These are phyloP conservation scores for Medicago arabica DNA, from an alignment of 306 rosid species.

Conservation along the genomic window DNA sequence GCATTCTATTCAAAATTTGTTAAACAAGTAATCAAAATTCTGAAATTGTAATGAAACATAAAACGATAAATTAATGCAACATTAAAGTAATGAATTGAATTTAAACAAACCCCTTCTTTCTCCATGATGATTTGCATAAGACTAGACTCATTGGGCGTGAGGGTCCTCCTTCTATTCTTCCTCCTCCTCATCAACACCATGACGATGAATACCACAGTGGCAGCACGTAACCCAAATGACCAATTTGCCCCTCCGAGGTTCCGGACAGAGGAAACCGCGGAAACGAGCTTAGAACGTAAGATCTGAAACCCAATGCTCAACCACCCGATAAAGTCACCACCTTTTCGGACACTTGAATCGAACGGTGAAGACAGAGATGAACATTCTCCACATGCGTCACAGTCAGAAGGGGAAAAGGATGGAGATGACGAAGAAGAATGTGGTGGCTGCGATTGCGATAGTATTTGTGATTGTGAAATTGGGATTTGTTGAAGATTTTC, in stretches of 20 bases:
- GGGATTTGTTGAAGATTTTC: constrained; percentile 41
- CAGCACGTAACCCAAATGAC: constrained; percentile 49
- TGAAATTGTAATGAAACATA: constrained; percentile 25
- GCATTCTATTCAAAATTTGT: background rate
- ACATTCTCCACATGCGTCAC: constrained; percentile 42
- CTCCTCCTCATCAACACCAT: constrained; percentile 41
- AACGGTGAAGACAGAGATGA: constrained; percentile 6
- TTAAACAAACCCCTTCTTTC: constrained; percentile 66
- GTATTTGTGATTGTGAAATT: constrained; percentile 11
- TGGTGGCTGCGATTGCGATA: no score
- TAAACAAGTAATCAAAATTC: constrained; percentile 1
- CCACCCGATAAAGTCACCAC: constrained; percentile 43
- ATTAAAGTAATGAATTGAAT: background rate
- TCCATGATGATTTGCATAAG: constrained; percentile 47
- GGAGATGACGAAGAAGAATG: constrained; percentile 14
- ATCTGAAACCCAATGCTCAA: constrained; percentile 48
- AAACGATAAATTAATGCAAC: constrained; percentile 15
- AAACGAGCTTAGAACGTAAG: constrained; percentile 53
- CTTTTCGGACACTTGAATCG: constrained; percentile 41
- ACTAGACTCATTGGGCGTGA: constrained; percentile 35
- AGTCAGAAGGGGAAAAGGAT: constrained; percentile 52
- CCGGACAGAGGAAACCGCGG: constrained; percentile 44
- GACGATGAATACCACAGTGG: constrained; percentile 41
- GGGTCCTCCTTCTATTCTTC: constrained; percentile 37
- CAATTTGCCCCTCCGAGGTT: constrained; percentile 39